phyloP scores from a whole-genome alignment of 768 basidiomycete genomes.

The Fomitopsis serialis region DNA sequence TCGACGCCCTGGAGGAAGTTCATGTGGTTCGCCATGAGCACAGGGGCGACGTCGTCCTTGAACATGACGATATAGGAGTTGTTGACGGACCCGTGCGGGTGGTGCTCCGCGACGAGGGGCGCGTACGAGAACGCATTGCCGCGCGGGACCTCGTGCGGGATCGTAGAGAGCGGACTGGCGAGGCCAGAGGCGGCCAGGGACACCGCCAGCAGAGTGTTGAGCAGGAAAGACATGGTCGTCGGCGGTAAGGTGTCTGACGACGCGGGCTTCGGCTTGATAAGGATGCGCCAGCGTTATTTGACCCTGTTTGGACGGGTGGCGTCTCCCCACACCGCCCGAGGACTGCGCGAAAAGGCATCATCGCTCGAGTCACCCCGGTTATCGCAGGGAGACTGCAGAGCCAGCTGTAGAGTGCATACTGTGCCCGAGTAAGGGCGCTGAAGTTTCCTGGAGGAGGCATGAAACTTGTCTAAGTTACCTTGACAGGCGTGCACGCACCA shows the following conservation, averaged over 20 bases:
- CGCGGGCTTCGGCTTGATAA: conserved; percentile 9
- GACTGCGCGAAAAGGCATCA: background rate
- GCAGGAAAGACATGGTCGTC: conserved; percentile 23
- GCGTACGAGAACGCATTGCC: conserved; percentile 46
- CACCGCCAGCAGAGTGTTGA: conserved; percentile 32
- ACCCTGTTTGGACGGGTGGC: conserved; percentile 14
- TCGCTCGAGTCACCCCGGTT: background rate
- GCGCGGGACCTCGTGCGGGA: conserved; percentile 25
- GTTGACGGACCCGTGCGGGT: conserved; percentile 69
- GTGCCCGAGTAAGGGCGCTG: too few species aligned
- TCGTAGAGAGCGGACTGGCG: conserved; percentile 43
- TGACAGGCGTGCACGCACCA: too few species aligned
- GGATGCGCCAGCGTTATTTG: conserved; percentile 17
- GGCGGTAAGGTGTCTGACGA: conserved; percentile 8
- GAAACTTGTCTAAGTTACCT: too few species aligned
- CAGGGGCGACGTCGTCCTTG: conserved; percentile 58
- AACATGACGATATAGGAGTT: conserved; percentile 95
- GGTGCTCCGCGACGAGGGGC: conserved; percentile 51
- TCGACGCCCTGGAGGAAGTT: conserved; percentile 69
- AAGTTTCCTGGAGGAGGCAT: too few species aligned
- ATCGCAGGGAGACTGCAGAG: too few species aligned
- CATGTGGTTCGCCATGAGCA: conserved; percentile 68
- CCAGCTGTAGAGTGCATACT: too few species aligned
- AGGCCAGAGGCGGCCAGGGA: conserved; percentile 30
- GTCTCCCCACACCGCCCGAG: background rate